A percentile compares a stretch with the other conserved stretches of the same genome.
These are phyloP conservation scores for Penicillium bialowiezense DNA, from an alignment of 495 filamentous ascomycete genomes.

Conservation along the genomic window DNA sequence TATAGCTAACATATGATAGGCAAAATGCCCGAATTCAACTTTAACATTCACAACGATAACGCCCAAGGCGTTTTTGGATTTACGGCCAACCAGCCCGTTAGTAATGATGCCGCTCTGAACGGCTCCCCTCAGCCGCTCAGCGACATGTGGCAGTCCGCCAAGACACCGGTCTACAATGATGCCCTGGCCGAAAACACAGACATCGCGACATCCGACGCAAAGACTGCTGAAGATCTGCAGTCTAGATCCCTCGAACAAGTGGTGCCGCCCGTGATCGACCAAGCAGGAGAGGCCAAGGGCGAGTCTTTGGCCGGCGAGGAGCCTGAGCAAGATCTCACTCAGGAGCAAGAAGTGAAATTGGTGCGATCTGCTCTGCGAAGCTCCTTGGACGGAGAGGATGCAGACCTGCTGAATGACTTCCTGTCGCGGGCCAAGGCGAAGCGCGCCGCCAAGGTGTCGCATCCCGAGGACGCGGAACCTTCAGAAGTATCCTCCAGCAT, in stretches of 20 bases:
- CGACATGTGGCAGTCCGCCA: conserved; percentile 1
- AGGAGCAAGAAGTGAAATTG: conserved; percentile 35
- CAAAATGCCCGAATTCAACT: conserved; percentile 33
- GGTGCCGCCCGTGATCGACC: not conserved
- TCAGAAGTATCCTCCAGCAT: conserved; percentile 15
- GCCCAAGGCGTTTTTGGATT: not conserved
- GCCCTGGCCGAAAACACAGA: not conserved
- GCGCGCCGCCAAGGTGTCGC: conserved; percentile 50
- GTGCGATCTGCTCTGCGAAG: conserved; percentile 43
- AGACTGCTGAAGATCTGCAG: conserved; percentile 10
- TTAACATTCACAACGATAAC: conserved; percentile 19
- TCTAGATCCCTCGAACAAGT: conserved; percentile 7
- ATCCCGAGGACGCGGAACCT: conserved; percentile 19
- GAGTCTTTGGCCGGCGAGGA: conserved; percentile 8
- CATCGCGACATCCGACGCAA: conserved; percentile 6
- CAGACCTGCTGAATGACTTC: conserved; percentile 59
- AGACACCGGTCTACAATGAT: conserved; percentile 16
- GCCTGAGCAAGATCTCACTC: conserved; percentile 24
- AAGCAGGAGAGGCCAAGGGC: conserved; percentile 2
- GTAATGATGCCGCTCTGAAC: conserved; percentile 13
- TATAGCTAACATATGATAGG: conserved; percentile 22
- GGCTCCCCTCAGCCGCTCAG: conserved; percentile 8
- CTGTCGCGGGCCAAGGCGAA: conserved; percentile 58
- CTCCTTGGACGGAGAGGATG: conserved; percentile 54
- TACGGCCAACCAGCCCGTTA: conserved; percentile 6